These are phyloP conservation scores for Aspergillus leporis DNA, from an alignment of 495 filamentous ascomycete genomes.

Conservation along the genomic window DNA sequence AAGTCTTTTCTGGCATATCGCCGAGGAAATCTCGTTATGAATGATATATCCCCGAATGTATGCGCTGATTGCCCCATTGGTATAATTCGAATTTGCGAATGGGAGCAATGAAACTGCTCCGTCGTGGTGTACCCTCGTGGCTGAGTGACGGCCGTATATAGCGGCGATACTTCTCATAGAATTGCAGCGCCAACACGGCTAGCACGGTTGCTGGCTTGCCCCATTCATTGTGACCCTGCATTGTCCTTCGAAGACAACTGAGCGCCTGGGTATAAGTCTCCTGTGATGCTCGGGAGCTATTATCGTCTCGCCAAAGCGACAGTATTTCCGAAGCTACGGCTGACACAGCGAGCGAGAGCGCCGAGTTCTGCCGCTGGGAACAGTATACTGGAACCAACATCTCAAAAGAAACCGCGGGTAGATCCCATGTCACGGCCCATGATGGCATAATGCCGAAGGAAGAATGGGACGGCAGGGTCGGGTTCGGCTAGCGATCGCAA, in stretches of 20 bases:
- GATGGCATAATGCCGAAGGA: conserved; percentile 11
- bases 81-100: conserved; percentile 2
- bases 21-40: background rate
- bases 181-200: conserved; percentile 16
- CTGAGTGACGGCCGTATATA: conserved; percentile 11
- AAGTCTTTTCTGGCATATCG: background rate
- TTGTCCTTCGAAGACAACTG: conserved; percentile 5
- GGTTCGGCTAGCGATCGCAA: conserved; percentile 6
- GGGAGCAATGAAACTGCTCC: conserved; percentile 18
- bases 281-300: background rate
- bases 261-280: conserved; percentile 1
- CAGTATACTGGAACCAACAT: conserved; percentile 16
- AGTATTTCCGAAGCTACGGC: conserved; percentile 15
- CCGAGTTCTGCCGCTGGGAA: conserved; percentile 15
- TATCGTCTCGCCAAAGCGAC: conserved; percentile 15
- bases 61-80: background rate
- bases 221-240: conserved; percentile 12
- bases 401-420: conserved; percentile 18
- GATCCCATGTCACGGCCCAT: conserved; percentile 16
- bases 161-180: conserved; percentile 17
- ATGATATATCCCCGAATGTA: background rate
- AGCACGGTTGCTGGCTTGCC: conserved; percentile 15
- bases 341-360: conserved; percentile 16
- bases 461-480: conserved; percentile 16
- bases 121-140: conserved; percentile 12